Evolutionary conservation across 306 rosid genomes (phyloP).

Genomic region (Luffa aegyptiaca): DNA sequence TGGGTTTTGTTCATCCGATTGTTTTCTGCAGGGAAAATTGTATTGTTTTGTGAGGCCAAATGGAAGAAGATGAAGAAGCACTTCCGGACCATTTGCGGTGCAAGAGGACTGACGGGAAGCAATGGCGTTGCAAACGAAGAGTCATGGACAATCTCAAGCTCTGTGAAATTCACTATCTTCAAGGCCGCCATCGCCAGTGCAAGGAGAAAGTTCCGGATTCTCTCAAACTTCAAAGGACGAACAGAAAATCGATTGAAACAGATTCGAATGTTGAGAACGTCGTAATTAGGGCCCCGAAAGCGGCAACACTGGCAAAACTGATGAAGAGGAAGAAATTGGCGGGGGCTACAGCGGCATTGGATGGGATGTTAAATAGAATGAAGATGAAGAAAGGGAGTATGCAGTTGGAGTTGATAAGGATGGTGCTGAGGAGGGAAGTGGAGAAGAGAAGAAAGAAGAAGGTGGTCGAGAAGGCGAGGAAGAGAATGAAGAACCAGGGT

Average conservation of each 20-base stretch:
- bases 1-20: background rate
- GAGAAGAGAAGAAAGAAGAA: slow-evolving; percentile 46
- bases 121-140: slow-evolving; percentile 89
- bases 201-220: slow-evolving; percentile 81
- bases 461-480: slow-evolving; percentile 13
- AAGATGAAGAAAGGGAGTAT: slow-evolving; percentile 35
- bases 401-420: slow-evolving; percentile 75
- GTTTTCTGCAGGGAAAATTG: background rate
- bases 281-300: slow-evolving; percentile 50
- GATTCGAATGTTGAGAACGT: slow-evolving; percentile 28
- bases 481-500: slow-evolving; percentile 17
- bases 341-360: slow-evolving; percentile 29
- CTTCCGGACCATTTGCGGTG: slow-evolving; percentile 78
- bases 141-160: slow-evolving; percentile 74
- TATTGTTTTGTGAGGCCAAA: background rate
- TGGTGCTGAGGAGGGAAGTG: slow-evolving; percentile 76
- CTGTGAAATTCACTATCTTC: slow-evolving; percentile 84
- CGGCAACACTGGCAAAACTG: slow-evolving; percentile 29
- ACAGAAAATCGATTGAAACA: slow-evolving; percentile 17
- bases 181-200: slow-evolving; percentile 73
- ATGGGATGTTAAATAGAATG: slow-evolving; percentile 29
- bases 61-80: slow-evolving; percentile 32
- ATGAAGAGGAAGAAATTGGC: slow-evolving; percentile 39
- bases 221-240: slow-evolving; percentile 61
- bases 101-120: slow-evolving; percentile 78